phyloP scores from a whole-genome alignment of 2,329 filamentous ascomycete genomes.

The Colletotrichum sidae region DNA sequence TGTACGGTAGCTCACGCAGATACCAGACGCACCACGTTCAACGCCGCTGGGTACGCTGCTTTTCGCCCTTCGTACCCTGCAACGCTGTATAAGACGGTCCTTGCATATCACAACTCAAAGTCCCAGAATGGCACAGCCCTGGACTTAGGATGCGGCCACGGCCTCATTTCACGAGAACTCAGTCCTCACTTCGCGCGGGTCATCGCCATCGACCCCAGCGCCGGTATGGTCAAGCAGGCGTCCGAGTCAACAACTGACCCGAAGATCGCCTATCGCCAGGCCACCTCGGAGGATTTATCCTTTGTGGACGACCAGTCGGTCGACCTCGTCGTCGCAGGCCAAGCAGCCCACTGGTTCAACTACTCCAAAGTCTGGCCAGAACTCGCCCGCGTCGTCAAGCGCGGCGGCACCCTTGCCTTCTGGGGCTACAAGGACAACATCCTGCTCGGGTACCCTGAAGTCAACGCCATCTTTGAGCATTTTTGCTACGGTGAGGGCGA shows the following conservation, averaged over 20 bases:
- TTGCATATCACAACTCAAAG: conserved; percentile 62
- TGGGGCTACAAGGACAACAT: conserved; percentile 76
- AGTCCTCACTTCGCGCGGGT: conserved; percentile 62
- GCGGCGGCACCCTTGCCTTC: conserved; percentile 70
- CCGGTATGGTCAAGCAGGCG: conserved; percentile 67
- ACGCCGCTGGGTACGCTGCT: conserved; percentile 67
- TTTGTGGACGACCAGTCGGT: conserved; percentile 61
- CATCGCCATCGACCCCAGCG: conserved; percentile 67
- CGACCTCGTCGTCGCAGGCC: conserved; percentile 63
- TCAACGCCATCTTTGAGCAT: conserved; percentile 64
- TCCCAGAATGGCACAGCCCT: conserved; percentile 51
- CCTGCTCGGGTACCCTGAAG: conserved; percentile 63
- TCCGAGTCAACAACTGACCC: conserved; percentile 50
- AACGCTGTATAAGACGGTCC: conserved; percentile 63
- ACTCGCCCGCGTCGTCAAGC: conserved; percentile 63
- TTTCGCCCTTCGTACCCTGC: conserved; percentile 70
- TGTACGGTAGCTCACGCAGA: conserved; percentile 44
- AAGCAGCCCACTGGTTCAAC: conserved; percentile 77
- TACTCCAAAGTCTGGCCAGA: conserved; percentile 66
- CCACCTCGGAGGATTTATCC: conserved; percentile 64
- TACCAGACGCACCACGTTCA: conserved; percentile 68
- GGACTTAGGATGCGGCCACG: conserved; percentile 75
- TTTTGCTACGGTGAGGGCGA: conserved; percentile 66
- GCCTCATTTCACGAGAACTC: conserved; percentile 66
- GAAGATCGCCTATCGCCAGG: conserved; percentile 62